Evolutionary conservation across 2,329 filamentous ascomycete genomes (phyloP).

Genomic region (Aspergillus sp.): DNA sequence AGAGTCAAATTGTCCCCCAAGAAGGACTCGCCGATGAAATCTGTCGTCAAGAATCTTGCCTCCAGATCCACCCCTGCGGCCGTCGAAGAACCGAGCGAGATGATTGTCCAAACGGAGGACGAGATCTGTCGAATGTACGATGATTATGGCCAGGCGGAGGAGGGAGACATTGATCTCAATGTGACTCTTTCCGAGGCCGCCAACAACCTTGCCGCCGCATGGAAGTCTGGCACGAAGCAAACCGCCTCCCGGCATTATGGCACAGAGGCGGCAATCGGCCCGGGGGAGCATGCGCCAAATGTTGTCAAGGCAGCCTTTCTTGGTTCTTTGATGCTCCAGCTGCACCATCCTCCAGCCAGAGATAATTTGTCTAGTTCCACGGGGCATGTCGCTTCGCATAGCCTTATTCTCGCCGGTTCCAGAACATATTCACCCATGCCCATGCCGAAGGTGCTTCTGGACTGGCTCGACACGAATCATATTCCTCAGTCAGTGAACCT

Average conservation of each 20-base stretch:
- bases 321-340: constrained; percentile 65
- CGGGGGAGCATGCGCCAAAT: constrained; percentile 50
- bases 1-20: constrained; percentile 30
- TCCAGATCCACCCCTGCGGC: constrained; percentile 47
- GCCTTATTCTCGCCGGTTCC: constrained; percentile 19
- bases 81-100: constrained; percentile 58
- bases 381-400: constrained; percentile 17
- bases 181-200: constrained; percentile 24
- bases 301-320: constrained; percentile 71
- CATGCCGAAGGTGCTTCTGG: constrained; percentile 67
- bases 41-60: constrained; percentile 62
- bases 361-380: constrained; percentile 14
- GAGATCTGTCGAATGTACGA: constrained; percentile 57
- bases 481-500: constrained; percentile 61
- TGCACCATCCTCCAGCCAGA: constrained; percentile 57
- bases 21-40: constrained; percentile 55
- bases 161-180: constrained; percentile 22
- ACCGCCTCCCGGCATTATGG: constrained; percentile 40
- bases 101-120: constrained; percentile 68
- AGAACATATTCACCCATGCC: constrained; percentile 29
- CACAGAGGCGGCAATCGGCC: constrained; percentile 44
- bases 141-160: constrained; percentile 24
- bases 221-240: constrained; percentile 28
- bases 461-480: constrained; percentile 73
- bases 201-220: constrained; percentile 25